Conservation (phyloP, 1,284 basidiomycete species). For the Coniferiporia sulphurascens region DNA sequence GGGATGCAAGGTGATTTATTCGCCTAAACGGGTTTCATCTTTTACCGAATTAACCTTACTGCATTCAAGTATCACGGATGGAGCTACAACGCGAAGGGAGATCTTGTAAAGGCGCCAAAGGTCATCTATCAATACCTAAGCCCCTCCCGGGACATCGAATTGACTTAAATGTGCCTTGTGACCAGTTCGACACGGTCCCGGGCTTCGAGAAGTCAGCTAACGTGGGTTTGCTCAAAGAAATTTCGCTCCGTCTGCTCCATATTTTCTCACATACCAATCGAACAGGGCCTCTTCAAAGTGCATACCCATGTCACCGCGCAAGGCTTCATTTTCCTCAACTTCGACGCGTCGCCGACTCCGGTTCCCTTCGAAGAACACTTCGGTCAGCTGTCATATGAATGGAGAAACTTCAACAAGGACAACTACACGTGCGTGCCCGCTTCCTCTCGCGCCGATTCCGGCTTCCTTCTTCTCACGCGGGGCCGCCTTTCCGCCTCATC, state of each 20-base stretch:
- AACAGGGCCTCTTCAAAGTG: slow-evolving; percentile 22
- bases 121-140: not conserved
- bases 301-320: slow-evolving; percentile 24
- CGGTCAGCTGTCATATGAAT: slow-evolving; percentile 15
- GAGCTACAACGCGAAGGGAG: slow-evolving; percentile 24
- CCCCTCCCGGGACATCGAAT: not conserved
- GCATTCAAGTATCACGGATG: slow-evolving; percentile 23
- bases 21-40: not conserved
- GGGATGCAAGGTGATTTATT: slow-evolving; percentile 21
- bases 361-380: slow-evolving; percentile 23
- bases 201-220: slow-evolving; percentile 25
- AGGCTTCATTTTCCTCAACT: slow-evolving; percentile 26
- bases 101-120: slow-evolving; percentile 25
- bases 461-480: not conserved
- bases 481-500: not conserved
- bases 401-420: slow-evolving; percentile 11
- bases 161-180: not conserved
- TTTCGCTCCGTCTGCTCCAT: not conserved
- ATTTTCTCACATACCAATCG: not conserved
- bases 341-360: slow-evolving; percentile 22
- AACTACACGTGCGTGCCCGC: slow-evolving; percentile 14
- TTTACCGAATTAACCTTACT: not conserved
- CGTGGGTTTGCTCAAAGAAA: not conserved
- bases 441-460: not conserved
- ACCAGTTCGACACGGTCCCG: slow-evolving; percentile 23